Evolutionary conservation across 345 rosid species (phyloP), one percentile per base, ranked within the genome.

Genomic region (Populus pruinosa): DNA sequence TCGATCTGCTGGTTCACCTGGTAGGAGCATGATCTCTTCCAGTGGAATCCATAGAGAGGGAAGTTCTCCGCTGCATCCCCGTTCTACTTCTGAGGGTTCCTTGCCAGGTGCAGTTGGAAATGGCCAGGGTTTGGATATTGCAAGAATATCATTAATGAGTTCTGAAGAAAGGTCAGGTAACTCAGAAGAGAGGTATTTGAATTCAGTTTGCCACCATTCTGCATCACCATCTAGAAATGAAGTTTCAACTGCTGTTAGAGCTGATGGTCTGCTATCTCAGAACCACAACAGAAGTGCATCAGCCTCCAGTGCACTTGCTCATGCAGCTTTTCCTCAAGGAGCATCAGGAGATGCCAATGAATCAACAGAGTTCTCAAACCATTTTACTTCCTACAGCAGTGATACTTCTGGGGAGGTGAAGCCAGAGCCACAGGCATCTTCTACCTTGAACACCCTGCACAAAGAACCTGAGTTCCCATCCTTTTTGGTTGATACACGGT

Each of bases 331-430:
- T 79, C 85, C 90, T 74, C 90, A 74, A 79, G 87, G 77, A 84
- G 80, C 79, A 62, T 71, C 80, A 29, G 87, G 85, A 79, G 93
- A 88, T 81, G 87, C 78, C 31, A 87, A 86, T 75, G 97, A 89
- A 59, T 86, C 87, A 69, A 85, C 89, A 7, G 94, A 89, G 67
- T 82, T 76, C 65, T 87, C 92, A 65, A 83, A 88, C 78, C 90
- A 89, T 81, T 82, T 86, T 39, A 78, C 86, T 63, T 86, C 90
- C 75, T 86, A 90, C 85, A 85, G 89, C 77, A 94, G 89, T 79
- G 99, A 94, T 75, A 85, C 82, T 75, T 96, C 97, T 68, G 94
- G 92, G 67, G 98, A 92, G 86, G 85, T 90, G 50, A 91, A 89
- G 84, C 43, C 89, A 38, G 90, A 88, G 69, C 74, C 87, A 38